Evolutionary conservation across 768 basidiomycete genomes (phyloP).

Genomic region (Lenzites betulinus): DNA sequence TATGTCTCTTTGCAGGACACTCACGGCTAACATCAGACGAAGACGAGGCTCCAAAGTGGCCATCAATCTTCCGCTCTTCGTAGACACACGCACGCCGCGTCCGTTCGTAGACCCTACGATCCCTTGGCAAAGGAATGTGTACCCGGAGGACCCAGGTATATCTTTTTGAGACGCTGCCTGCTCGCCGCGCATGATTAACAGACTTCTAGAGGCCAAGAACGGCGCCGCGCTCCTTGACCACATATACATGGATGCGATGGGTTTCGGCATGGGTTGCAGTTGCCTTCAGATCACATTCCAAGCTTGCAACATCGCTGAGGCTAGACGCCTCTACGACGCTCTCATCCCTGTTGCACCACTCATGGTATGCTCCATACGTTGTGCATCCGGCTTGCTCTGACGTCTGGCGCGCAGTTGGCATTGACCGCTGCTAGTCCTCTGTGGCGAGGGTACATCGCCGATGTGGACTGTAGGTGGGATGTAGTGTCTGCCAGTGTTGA

Average conservation of each 20-base stretch:
- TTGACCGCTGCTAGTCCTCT: slow-evolving; percentile 93
- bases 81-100: slow-evolving; percentile 82
- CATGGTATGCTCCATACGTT: slow-evolving; percentile 58
- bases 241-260: slow-evolving; percentile 99
- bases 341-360: slow-evolving; percentile 94
- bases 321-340: slow-evolving; percentile 93
- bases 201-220: slow-evolving; percentile 72
- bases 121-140: slow-evolving; percentile 81
- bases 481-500: slow-evolving; percentile 99
- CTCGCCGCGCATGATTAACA: slow-evolving; percentile 2
- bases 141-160: slow-evolving; percentile 82
- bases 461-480: slow-evolving; percentile 98
- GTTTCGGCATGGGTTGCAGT: slow-evolving; percentile 99
- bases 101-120: slow-evolving; percentile 95
- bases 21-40: slow-evolving; percentile 94
- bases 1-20: slow-evolving; percentile 57
- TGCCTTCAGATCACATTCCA: slow-evolving; percentile 98
- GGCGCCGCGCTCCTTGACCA: slow-evolving; percentile 89
- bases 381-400: neutral
- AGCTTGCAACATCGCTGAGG: slow-evolving; percentile 91
- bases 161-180: slow-evolving; percentile 9
- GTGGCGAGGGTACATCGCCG: slow-evolving; percentile 92
- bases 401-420: slow-evolving; percentile 62
- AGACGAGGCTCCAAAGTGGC: slow-evolving; percentile 92
- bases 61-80: slow-evolving; percentile 91